phyloP scores from a whole-genome alignment of 371 early-diverging fungal species.

The Zancudomyces culisetae region DNA sequence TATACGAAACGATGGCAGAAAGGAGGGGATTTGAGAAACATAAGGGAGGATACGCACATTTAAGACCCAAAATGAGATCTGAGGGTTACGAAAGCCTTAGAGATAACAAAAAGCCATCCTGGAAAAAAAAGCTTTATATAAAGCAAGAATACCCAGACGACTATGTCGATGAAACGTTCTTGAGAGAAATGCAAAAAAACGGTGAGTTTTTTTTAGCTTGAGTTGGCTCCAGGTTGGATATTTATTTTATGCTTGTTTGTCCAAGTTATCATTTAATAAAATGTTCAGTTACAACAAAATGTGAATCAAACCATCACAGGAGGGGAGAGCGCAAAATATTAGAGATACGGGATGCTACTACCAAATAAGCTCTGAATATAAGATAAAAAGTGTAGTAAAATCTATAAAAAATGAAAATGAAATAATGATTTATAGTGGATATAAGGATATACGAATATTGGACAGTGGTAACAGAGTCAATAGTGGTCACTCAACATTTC shows the following conservation, averaged over 20 bases:
- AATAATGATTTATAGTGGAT: slow-evolving; percentile 16
- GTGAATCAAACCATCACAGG: not conserved
- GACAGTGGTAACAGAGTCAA: slow-evolving; percentile 47
- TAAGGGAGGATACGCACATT: no score
- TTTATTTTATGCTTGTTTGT: not conserved
- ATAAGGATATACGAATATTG: slow-evolving; percentile 54
- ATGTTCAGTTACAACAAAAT: not conserved
- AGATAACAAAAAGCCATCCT: slow-evolving; percentile 24
- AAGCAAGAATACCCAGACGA: slow-evolving; percentile 84
- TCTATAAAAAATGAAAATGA: no score
- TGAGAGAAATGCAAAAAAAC: slow-evolving; percentile 74
- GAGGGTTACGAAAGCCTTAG: no score
- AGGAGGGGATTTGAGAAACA: no score
- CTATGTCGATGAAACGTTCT: slow-evolving; percentile 69
- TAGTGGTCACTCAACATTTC: slow-evolving; percentile 67
- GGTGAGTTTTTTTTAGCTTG: slow-evolving; percentile 9
- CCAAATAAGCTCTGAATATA: no score
- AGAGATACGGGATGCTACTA: no score
- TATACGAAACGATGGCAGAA: no score
- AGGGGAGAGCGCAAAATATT: no score
- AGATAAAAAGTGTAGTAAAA: no score
- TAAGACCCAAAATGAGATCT: no score
- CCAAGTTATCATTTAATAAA: not conserved
- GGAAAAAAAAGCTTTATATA: slow-evolving; percentile 75
- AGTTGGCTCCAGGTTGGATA: not conserved